These are phyloP conservation scores for Metschnikowia colocasiae DNA, from an alignment of 805 yeast genomes.

Conservation along the genomic window DNA sequence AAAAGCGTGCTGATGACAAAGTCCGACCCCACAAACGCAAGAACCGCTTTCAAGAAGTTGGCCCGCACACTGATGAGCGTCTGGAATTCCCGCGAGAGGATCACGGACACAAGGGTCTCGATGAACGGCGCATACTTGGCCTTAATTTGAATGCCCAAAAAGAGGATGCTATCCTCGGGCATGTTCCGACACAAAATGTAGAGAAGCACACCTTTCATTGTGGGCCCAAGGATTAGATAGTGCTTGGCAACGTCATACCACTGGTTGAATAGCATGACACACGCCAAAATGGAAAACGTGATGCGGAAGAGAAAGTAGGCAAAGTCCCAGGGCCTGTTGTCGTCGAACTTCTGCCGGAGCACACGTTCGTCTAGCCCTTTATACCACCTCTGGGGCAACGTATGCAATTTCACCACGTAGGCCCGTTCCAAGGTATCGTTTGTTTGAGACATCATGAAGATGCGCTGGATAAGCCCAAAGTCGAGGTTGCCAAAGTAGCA, in stretches of 20 bases:
- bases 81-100: conserved; percentile 14
- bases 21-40: conserved; percentile 8
- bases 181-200: conserved; percentile 48
- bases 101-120: conserved; percentile 11
- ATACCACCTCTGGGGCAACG: conserved; percentile 22
- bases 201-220: conserved; percentile 34
- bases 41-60: conserved; percentile 6
- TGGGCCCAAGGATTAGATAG: conserved; percentile 33
- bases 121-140: conserved; percentile 42
- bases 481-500: conserved; percentile 29
- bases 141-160: conserved; percentile 40
- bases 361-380: conserved; percentile 19
- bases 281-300: conserved; percentile 22
- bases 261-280: conserved; percentile 13
- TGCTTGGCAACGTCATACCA: conserved; percentile 17
- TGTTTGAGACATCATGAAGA: conserved; percentile 21
- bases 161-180: conserved; percentile 36
- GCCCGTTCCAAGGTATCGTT: conserved; percentile 25
- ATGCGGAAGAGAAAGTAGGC: conserved; percentile 27
- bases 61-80: conserved; percentile 2
- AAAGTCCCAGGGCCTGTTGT: conserved; percentile 27
- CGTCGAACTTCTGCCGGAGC: conserved; percentile 17
- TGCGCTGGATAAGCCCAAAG: conserved; percentile 19
- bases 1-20: conserved; percentile 16
- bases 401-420: conserved; percentile 16